These are phyloP conservation scores for Chaetomium strumarium DNA, from an alignment of 2,329 filamentous ascomycete species.

Conservation along the genomic window DNA sequence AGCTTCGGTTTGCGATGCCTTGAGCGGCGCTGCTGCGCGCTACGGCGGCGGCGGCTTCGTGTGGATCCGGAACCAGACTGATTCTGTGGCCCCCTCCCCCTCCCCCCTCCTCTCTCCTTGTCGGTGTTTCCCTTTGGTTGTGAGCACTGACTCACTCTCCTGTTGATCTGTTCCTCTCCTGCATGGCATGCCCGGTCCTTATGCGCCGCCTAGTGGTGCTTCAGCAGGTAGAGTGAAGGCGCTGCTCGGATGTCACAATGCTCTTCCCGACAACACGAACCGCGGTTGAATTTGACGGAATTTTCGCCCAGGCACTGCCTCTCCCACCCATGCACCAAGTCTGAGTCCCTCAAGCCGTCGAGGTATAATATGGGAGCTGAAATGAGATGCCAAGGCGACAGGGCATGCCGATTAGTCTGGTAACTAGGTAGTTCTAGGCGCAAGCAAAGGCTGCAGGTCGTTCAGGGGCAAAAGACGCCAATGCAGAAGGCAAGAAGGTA, in stretches of 20 bases:
- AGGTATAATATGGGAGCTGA: neutral
- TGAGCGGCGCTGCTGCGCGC: constrained; percentile 9
- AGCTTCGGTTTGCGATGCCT: constrained; percentile 5
- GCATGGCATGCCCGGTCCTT: constrained; percentile 16
- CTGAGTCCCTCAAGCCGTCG: neutral
- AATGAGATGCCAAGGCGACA: neutral
- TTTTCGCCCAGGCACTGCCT: neutral
- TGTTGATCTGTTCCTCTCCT: constrained; percentile 6
- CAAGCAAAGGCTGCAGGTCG: neutral
- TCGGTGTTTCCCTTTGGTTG: constrained; percentile 5
- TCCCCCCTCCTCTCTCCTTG: constrained; percentile 15
- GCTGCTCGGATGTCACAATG: neutral
- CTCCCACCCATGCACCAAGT: neutral
- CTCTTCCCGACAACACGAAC: neutral
- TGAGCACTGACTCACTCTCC: constrained; percentile 14
- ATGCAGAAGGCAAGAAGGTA: neutral
- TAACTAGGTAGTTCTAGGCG: no score
- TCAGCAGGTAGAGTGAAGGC: neutral
- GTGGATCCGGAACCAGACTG: constrained; percentile 6
- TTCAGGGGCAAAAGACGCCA: neutral
- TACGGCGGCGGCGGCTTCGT: constrained; percentile 13
- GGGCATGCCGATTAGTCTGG: neutral
- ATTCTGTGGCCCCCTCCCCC: constrained; percentile 17
- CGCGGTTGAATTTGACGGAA: neutral
- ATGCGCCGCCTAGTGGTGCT: neutral